phyloP scores from a whole-genome alignment of 108 stramenopile species.

The Thalassiosira profunda region DNA sequence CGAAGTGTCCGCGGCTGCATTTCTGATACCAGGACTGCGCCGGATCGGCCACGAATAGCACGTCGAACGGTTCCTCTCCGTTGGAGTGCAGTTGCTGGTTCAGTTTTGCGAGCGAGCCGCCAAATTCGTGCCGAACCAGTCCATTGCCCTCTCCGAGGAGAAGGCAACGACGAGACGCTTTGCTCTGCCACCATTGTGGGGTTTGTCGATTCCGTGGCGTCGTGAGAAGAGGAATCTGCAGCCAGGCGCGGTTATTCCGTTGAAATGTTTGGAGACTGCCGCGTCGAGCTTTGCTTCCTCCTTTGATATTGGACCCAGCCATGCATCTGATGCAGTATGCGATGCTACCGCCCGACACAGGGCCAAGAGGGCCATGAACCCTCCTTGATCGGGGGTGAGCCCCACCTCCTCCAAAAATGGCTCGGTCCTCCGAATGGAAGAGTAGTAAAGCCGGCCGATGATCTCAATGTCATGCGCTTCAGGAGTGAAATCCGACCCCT shows the following conservation, averaged over 20 bases:
- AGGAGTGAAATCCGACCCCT: conserved; percentile 7
- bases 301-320: background rate
- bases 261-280: conserved; percentile 24
- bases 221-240: conserved; percentile 17
- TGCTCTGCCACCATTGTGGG: background rate
- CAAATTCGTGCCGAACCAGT: conserved; percentile 20
- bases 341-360: conserved; percentile 12
- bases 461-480: conserved; percentile 14
- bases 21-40: conserved; percentile 29
- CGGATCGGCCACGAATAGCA: conserved; percentile 18
- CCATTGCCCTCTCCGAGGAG: conserved; percentile 20
- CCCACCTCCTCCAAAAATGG: conserved; percentile 6
- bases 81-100: conserved; percentile 5
- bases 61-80: conserved; percentile 6
- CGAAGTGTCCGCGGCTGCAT: background rate
- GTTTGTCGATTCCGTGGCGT: conserved; percentile 1
- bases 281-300: conserved; percentile 13
- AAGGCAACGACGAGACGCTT: conserved; percentile 17
- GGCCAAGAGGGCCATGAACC: conserved; percentile 12
- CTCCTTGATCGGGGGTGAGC: conserved; percentile 8
- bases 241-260: conserved; percentile 6
- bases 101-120: conserved; percentile 8
- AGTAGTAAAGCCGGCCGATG: conserved; percentile 16
- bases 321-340: background rate
- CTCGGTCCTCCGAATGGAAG: conserved; percentile 1